phyloP scores from a whole-genome alignment of 108 stramenopile species.

The Epithemia pelagica region DNA sequence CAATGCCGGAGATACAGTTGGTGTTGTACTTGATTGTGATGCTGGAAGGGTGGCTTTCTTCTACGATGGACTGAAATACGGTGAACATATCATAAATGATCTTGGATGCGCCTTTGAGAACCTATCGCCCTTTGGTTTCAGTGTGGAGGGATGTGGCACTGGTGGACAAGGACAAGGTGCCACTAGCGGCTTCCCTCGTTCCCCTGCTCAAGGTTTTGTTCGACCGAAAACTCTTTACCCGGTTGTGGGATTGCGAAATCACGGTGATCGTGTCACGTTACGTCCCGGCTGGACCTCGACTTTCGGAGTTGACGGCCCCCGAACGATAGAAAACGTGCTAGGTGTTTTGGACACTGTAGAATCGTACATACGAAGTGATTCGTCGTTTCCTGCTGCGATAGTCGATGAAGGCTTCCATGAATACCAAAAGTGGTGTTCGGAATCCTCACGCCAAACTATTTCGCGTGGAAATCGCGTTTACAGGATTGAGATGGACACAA shows the following conservation, averaged over 20 bases:
- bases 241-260: slow-evolving; percentile 87
- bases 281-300: slow-evolving; percentile 78
- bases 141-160: slow-evolving; percentile 79
- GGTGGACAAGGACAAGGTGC: slow-evolving; percentile 81
- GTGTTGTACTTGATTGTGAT: slow-evolving; percentile 93
- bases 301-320: slow-evolving; percentile 58
- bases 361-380: slow-evolving; percentile 13
- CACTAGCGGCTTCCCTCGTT: slow-evolving; percentile 65
- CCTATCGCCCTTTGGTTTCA: slow-evolving; percentile 81
- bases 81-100: slow-evolving; percentile 92
- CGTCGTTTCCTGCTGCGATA: slow-evolving; percentile 55
- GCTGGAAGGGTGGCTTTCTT: slow-evolving; percentile 89
- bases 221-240: slow-evolving; percentile 83
- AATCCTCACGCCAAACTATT: slow-evolving; percentile 29
- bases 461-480: slow-evolving; percentile 57
- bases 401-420: slow-evolving; percentile 59
- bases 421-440: slow-evolving; percentile 51
- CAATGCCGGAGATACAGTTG: slow-evolving; percentile 87
- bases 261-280: slow-evolving; percentile 88
- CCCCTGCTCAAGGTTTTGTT: slow-evolving; percentile 67
- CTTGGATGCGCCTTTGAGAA: slow-evolving; percentile 94
- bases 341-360: slow-evolving; percentile 70
- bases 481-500: slow-evolving; percentile 66
- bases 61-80: slow-evolving; percentile 93
- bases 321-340: slow-evolving; percentile 44